phyloP scores from a whole-genome alignment of 2,329 filamentous ascomycete species.

The Aspergillus piperis region DNA sequence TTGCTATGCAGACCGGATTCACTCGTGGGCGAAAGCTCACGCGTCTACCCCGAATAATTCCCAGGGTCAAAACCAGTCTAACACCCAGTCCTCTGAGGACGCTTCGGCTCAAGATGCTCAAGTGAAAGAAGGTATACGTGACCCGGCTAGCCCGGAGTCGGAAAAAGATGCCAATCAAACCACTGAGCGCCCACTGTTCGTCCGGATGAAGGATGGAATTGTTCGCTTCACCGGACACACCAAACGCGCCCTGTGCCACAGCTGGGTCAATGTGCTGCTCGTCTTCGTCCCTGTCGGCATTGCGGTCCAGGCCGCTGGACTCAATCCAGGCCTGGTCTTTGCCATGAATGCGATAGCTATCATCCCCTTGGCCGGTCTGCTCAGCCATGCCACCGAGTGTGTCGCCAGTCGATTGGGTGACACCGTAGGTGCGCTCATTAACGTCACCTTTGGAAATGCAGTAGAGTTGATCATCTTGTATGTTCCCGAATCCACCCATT shows the following conservation, averaged over 20 bases:
- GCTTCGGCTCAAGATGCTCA: conserved; percentile 27
- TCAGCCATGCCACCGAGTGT: conserved; percentile 73
- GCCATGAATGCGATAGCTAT: conserved; percentile 75
- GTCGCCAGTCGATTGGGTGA: conserved; percentile 73
- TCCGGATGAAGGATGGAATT: conserved; percentile 34
- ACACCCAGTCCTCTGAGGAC: conserved; percentile 10
- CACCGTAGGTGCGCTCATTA: conserved; percentile 70
- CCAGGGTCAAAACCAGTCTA: conserved; percentile 1
- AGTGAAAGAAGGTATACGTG: conserved; percentile 28
- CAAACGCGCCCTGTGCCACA: conserved; percentile 38
- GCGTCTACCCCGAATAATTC: conserved; percentile 26
- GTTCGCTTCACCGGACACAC: conserved; percentile 37
- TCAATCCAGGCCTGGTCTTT: conserved; percentile 66
- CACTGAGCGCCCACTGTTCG: conserved; percentile 24
- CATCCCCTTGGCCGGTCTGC: conserved; percentile 70
- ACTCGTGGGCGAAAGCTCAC: conserved; percentile 46
- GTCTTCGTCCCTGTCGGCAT: conserved; percentile 47
- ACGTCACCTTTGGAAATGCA: conserved; percentile 77
- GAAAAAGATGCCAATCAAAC: conserved; percentile 20
- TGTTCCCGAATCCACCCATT: conserved; percentile 31
- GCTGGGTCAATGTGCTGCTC: conserved; percentile 48
- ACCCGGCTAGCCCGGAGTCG: conserved; percentile 22
- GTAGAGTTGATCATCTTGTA: conserved; percentile 76
- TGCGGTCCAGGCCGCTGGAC: conserved; percentile 36
- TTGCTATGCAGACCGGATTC: conserved; percentile 35